phyloP scores from a whole-genome alignment of 2,329 filamentous ascomycete species.

The Chaetomium sp. region DNA sequence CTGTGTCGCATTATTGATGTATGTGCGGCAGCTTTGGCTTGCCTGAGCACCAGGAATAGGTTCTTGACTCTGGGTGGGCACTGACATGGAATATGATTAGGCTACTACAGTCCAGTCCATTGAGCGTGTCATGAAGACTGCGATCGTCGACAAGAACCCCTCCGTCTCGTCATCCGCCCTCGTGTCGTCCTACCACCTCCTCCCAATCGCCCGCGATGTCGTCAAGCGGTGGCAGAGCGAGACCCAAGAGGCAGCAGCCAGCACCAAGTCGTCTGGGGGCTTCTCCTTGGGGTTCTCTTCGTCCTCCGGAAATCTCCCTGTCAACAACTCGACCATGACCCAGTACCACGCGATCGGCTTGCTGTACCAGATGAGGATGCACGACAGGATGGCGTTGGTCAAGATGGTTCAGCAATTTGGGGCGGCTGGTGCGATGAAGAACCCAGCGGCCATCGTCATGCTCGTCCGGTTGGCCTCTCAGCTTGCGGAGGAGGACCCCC shows the following conservation, averaged over 20 bases:
- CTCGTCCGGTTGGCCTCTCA: constrained; percentile 88
- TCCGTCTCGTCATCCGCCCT: constrained; percentile 94
- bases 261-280: constrained; percentile 78
- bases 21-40: constrained; percentile 31
- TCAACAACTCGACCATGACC: constrained; percentile 93
- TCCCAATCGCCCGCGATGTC: constrained; percentile 91
- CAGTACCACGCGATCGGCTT: constrained; percentile 98
- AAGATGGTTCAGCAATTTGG: constrained; percentile 99
- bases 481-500: constrained; percentile 85
- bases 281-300: constrained; percentile 91
- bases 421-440: constrained; percentile 85
- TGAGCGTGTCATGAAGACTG: constrained; percentile 97
- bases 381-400: constrained; percentile 95
- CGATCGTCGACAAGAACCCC: constrained; percentile 97
- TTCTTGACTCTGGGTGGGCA: background rate
- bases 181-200: constrained; percentile 94
- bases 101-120: constrained; percentile 95
- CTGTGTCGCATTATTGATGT: constrained; percentile 96
- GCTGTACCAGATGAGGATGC: constrained; percentile 93
- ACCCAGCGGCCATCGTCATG: constrained; percentile 85
- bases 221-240: constrained; percentile 98
- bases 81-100: constrained; percentile 38
- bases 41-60: too few relatives aligned
- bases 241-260: constrained; percentile 91
- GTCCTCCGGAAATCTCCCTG: constrained; percentile 63